Evolutionary conservation across 2,329 filamentous ascomycete species (phyloP), one percentile per base, ranked within the genome.

Genomic region (Fusarium transvaalense): DNA sequence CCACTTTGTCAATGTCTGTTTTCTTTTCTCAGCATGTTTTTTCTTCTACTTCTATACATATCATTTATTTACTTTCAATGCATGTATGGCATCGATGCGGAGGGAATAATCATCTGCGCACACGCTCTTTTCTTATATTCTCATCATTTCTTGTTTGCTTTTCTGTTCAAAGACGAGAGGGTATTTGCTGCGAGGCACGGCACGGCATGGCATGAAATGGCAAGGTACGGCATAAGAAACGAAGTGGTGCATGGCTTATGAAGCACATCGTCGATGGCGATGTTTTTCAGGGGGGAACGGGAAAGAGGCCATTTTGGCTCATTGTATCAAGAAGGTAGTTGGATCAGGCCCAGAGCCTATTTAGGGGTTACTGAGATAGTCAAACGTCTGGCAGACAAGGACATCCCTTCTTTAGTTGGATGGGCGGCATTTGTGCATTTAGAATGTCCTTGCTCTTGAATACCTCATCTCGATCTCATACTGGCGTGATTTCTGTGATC

Each of bases 361-460:
- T 27, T 32, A 50, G n/a, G 35, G 51, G 43, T 34, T 21, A 39
- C 27, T 46, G 41, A 55, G 61, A 51, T 62, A 55, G 47, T 52
- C 61, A 47, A 46, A 47, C 37, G 38, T 59, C 58, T 58, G 25
- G 53, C 38, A 46, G 45, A 50, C 27, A 55, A 63, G 62, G 61
- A 58, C 66, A 71, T 69, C 66, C 69, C 64, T 70, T 66, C 51
- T 54, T 71, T 74, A 67, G 66, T 66, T 69, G 47, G 71, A 71
- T 66, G 67, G 69, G 73, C 57, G 73, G 73, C 66, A 71, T 58
- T 74, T 71, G 64, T 75, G 72, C 65, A 69, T 75, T 74, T 56
- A 27, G 59, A 69, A 61, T 63, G 69, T 60, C 71, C 64, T 71
- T 71, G 56, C 50, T 71, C 69, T 73, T 63, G 41, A 64, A 64